Evolutionary conservation across 441 rosid species (phyloP).

Genomic region (Erysimum pusillum): DNA sequence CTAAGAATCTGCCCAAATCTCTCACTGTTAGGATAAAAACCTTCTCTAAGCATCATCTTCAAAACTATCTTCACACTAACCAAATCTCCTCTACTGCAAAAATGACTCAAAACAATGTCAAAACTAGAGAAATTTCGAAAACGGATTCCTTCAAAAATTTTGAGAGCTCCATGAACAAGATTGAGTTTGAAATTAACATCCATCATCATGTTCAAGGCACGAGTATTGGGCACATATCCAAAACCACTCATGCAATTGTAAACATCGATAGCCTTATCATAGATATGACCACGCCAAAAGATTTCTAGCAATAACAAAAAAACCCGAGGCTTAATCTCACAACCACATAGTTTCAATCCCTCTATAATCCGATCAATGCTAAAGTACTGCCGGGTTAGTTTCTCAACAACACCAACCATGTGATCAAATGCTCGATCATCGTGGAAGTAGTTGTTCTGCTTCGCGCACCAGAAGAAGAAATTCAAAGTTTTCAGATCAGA

Average conservation of each 20-base stretch:
- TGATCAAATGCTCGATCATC: conserved; percentile 53
- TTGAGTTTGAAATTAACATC: conserved; percentile 65
- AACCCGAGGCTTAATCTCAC: conserved; percentile 55
- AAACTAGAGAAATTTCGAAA: conserved; percentile 68
- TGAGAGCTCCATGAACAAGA: conserved; percentile 50
- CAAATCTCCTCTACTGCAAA: conserved; percentile 59
- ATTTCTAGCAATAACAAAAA: conserved; percentile 70
- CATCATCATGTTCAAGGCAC: conserved; percentile 66
- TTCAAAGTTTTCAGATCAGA: conserved; percentile 69
- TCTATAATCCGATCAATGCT: conserved; percentile 52
- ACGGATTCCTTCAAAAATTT: conserved; percentile 52
- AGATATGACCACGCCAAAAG: conserved; percentile 72
- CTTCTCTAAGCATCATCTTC: conserved; percentile 59
- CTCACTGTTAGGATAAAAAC: conserved; percentile 65
- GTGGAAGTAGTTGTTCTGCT: conserved; percentile 65
- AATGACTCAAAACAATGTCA: conserved; percentile 63
- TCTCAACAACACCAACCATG: conserved; percentile 59
- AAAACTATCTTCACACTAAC: conserved; percentile 50
- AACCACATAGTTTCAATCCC: conserved; percentile 57
- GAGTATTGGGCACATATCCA: conserved; percentile 67
- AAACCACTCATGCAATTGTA: conserved; percentile 56
- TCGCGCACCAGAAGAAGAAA: conserved; percentile 70
- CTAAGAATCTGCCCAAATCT: conserved; percentile 66
- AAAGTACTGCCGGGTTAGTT: conserved; percentile 47
- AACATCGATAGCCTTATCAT: conserved; percentile 61